phyloP scores from a whole-genome alignment of 805 yeast species.

The Ogataea corticis region DNA sequence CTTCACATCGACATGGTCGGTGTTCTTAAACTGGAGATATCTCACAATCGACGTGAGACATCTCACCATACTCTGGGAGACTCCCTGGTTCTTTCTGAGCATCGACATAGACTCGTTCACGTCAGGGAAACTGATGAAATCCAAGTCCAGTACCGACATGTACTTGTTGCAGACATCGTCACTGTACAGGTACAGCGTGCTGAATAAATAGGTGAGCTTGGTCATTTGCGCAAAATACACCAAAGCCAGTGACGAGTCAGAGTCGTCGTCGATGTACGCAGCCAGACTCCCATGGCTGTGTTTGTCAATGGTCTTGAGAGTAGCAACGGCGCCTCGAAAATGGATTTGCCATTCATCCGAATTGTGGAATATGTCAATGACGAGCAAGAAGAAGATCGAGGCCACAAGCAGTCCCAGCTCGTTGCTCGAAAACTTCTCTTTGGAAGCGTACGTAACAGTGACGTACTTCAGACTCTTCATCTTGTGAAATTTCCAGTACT shows the following conservation, averaged over 20 bases:
- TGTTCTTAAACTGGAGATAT: neutral
- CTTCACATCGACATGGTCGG: neutral
- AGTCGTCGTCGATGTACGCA: neutral
- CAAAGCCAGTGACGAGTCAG: neutral
- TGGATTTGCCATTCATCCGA: conserved; percentile 6
- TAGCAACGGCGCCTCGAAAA: conserved; percentile 3
- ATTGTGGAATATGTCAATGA: conserved; percentile 1
- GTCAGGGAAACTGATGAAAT: conserved; percentile 2
- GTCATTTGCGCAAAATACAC: conserved; percentile 1
- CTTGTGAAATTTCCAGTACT: conserved; percentile 5
- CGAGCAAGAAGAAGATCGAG: conserved; percentile 1
- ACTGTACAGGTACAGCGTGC: conserved; percentile 3
- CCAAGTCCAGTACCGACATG: conserved; percentile 1
- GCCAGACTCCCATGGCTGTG: neutral
- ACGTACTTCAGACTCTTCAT: conserved; percentile 4
- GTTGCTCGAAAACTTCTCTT: neutral
- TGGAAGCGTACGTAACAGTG: neutral
- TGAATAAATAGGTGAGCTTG: conserved; percentile 4
- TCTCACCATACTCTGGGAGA: conserved; percentile 2
- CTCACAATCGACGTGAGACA: neutral
- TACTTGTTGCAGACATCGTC: conserved; percentile 3
- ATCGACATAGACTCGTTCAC: neutral
- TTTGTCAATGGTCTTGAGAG: conserved; percentile 1
- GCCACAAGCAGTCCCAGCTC: conserved; percentile 2
- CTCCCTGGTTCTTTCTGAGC: neutral